Evolutionary conservation across 106 monocot species (phyloP).

Genomic region (Hemerocallis citrina): DNA sequence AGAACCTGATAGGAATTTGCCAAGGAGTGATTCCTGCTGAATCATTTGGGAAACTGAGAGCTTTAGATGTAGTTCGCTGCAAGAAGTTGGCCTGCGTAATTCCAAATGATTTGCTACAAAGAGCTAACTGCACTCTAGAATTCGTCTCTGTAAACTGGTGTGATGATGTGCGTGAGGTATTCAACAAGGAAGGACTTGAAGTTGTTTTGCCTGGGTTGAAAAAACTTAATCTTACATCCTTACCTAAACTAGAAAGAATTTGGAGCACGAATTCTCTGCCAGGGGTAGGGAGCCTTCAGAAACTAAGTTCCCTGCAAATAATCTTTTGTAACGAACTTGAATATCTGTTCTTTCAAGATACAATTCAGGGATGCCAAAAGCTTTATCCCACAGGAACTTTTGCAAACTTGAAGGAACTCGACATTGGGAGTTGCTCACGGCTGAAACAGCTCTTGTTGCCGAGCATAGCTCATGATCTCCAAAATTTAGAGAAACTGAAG

Average conservation of each 20-base stretch:
- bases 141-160: not conserved
- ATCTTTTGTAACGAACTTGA: not conserved
- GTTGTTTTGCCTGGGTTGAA: conserved; percentile 2
- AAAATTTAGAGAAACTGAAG: conserved; percentile 11
- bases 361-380: too few species aligned
- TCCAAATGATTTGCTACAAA: conserved; percentile 1
- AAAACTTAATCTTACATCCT: not conserved
- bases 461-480: conserved; percentile 11
- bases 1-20: conserved; percentile 5
- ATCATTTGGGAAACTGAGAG: conserved; percentile 14
- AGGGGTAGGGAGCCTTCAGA: not conserved
- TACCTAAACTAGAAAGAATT: not conserved
- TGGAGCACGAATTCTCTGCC: not conserved
- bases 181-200: not conserved
- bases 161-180: not conserved
- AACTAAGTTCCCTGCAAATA: not conserved
- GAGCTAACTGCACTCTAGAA: conserved; percentile 3
- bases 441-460: conserved; percentile 12
- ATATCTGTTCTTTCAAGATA: not conserved
- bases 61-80: conserved; percentile 5
- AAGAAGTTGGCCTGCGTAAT: conserved; percentile 7
- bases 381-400: not conserved
- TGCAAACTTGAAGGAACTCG: conserved; percentile 13
- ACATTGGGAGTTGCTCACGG: not conserved
- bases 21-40: not conserved